These are phyloP conservation scores for Taxawa tesnikishii DNA, from an alignment of 2,329 filamentous ascomycete species.

Conservation along the genomic window DNA sequence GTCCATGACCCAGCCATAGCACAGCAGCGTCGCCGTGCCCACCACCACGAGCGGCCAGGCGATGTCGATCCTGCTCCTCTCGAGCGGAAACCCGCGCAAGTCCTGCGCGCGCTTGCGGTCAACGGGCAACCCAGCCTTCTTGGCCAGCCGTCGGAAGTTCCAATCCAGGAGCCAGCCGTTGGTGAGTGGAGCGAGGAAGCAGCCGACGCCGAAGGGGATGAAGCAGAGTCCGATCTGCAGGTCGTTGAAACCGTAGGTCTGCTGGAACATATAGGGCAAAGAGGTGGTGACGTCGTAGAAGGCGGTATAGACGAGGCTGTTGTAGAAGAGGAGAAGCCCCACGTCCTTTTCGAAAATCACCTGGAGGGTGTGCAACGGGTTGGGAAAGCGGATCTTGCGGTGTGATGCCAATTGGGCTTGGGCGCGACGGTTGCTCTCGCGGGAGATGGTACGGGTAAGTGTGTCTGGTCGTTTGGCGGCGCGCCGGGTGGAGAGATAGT, in stretches of 20 bases:
- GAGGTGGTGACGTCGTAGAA: conserved; percentile 35
- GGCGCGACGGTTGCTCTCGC: conserved; percentile 12
- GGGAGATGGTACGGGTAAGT: conserved; percentile 13
- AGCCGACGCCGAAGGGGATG: conserved; percentile 26
- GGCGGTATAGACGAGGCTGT: conserved; percentile 30
- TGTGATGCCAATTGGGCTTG: conserved; percentile 14
- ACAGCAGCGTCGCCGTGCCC: conserved; percentile 20
- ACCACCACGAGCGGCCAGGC: conserved; percentile 23
- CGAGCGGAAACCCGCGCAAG: conserved; percentile 40
- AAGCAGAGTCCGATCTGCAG: conserved; percentile 33
- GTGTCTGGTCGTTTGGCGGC: conserved; percentile 7
- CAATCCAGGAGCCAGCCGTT: conserved; percentile 51
- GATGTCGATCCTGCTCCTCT: conserved; percentile 29
- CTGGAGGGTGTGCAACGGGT: conserved; percentile 28
- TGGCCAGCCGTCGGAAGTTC: conserved; percentile 60
- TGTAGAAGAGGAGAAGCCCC: conserved; percentile 23
- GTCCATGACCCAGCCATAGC: conserved; percentile 31
- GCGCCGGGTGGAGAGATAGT: conserved; percentile 13
- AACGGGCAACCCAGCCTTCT: conserved; percentile 47
- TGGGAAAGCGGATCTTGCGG: conserved; percentile 29
- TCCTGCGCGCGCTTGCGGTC: conserved; percentile 45
- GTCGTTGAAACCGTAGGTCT: conserved; percentile 34
- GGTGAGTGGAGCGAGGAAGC: conserved; percentile 22
- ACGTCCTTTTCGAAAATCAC: conserved; percentile 28
- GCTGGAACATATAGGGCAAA: conserved; percentile 32